Conservation (phyloP, 2,329 filamentous ascomycete species). For the Microdochium nivale region DNA sequence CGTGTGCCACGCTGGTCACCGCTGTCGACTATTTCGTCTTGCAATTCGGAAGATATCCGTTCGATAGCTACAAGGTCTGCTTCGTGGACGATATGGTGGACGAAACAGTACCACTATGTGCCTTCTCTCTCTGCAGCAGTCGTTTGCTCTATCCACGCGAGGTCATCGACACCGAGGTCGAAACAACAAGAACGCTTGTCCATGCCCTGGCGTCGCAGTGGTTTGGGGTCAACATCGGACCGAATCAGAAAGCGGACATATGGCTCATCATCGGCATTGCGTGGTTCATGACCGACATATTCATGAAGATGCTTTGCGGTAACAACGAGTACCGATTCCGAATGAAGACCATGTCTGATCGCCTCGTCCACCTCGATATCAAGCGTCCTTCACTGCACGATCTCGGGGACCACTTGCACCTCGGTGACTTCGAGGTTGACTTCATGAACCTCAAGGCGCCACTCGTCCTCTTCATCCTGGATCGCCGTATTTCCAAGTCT, state of each 20-base stretch:
- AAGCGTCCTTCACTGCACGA: slow-evolving; percentile 75
- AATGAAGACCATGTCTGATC: slow-evolving; percentile 77
- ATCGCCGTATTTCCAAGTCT: slow-evolving; percentile 82
- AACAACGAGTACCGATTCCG: slow-evolving; percentile 92
- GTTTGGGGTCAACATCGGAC: slow-evolving; percentile 87
- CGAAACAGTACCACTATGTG: slow-evolving; percentile 70
- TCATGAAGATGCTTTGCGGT: slow-evolving; percentile 82
- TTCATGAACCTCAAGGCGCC: slow-evolving; percentile 89
- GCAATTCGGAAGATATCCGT: slow-evolving; percentile 84
- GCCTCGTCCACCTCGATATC: slow-evolving; percentile 71
- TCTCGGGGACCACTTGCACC: slow-evolving; percentile 66
- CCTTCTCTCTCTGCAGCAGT: slow-evolving; percentile 79
- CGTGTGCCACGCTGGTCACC: slow-evolving; percentile 73
- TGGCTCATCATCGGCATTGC: slow-evolving; percentile 89
- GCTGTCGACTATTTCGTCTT: slow-evolving; percentile 89
- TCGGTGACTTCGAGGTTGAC: slow-evolving; percentile 79
- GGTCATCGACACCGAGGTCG: slow-evolving; percentile 77
- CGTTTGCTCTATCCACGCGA: slow-evolving; percentile 77
- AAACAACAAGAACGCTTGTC: slow-evolving; percentile 71
- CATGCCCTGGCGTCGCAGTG: slow-evolving; percentile 86
- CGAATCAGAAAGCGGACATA: slow-evolving; percentile 69
- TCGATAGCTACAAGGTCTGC: slow-evolving; percentile 83
- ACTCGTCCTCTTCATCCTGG: slow-evolving; percentile 85
- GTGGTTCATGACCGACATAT: slow-evolving; percentile 91
- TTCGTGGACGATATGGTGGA: slow-evolving; percentile 84